phyloP scores from a whole-genome alignment of 2,329 filamentous ascomycete species.

The Ophiobolus disseminans region DNA sequence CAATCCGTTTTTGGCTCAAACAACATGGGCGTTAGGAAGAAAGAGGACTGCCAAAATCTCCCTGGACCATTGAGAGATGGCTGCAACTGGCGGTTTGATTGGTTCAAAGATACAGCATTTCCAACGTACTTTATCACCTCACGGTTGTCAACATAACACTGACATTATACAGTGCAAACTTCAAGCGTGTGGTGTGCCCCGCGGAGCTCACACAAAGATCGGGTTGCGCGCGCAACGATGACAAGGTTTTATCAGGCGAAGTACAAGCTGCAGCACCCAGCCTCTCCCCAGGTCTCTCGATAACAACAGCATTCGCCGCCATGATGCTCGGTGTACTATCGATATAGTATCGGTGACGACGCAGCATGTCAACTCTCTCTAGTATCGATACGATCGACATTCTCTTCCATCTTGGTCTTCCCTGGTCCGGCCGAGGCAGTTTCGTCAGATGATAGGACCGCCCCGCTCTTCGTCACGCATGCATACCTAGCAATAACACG shows the following conservation, averaged over 20 bases:
- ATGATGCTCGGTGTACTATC: conserved; percentile 29
- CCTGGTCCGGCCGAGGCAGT: conserved; percentile 13
- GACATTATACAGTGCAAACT: conserved; percentile 42
- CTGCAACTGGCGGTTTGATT: conserved; percentile 47
- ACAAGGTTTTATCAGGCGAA: conserved; percentile 28
- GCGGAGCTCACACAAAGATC: conserved; percentile 44
- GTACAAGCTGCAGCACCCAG: conserved; percentile 19
- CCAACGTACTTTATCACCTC: conserved; percentile 40
- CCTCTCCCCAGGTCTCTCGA: conserved; percentile 18
- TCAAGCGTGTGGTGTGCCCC: conserved; percentile 47
- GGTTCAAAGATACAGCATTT: conserved; percentile 43
- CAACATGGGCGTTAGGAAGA: conserved; percentile 34
- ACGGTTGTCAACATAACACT: no score
- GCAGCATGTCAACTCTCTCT: conserved; percentile 25
- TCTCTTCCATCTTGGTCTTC: conserved; percentile 24
- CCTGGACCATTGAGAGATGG: conserved; percentile 35
- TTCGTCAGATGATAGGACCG: conserved; percentile 33
- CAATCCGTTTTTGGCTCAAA: conserved; percentile 44
- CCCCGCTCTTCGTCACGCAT: conserved; percentile 38
- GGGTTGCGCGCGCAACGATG: conserved; percentile 43
- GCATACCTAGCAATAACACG: conserved; percentile 40
- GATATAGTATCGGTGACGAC: conserved; percentile 34
- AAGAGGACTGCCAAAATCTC: conserved; percentile 43
- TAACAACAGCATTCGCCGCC: conserved; percentile 23
- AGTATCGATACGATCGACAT: conserved; percentile 31